These are phyloP conservation scores for Cystobasidium sp. DNA, from an alignment of 1,284 basidiomycete species.

Conservation along the genomic window DNA sequence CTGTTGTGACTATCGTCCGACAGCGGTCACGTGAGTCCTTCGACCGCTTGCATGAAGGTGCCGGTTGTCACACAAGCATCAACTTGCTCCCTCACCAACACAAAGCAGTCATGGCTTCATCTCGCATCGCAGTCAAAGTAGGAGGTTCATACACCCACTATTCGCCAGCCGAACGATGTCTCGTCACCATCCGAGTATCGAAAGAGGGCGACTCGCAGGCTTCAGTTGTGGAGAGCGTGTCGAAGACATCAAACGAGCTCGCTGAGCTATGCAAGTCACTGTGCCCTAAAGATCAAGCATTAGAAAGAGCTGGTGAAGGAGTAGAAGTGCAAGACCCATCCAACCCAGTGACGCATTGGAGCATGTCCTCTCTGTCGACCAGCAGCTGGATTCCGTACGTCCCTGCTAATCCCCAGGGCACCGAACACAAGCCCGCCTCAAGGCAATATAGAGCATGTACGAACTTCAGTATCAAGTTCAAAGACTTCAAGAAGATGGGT, in stretches of 20 bases:
- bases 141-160: conserved; percentile 20
- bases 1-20: no score
- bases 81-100: no score
- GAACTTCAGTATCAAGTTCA: conserved; percentile 34
- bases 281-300: conserved; percentile 29
- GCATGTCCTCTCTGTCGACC: conserved; percentile 28
- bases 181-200: conserved; percentile 23
- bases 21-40: no score
- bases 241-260: conserved; percentile 28
- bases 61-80: no score
- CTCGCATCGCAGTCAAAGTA: conserved; percentile 21
- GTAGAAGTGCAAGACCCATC: neutral
- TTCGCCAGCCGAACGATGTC: conserved; percentile 28
- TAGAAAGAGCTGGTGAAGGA: neutral
- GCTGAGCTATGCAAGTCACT: conserved; percentile 18
- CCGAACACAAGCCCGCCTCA: neutral
- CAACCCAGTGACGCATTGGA: conserved; percentile 26
- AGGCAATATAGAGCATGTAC: conserved; percentile 21
- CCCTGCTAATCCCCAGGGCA: neutral
- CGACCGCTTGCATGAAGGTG: no score
- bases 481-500: conserved; percentile 31
- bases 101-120: neutral
- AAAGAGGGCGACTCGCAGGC: conserved; percentile 9
- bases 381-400: conserved; percentile 29
- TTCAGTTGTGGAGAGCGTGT: conserved; percentile 1